Conservation (phyloP, 2,329 filamentous ascomycete genomes). For the Epichloe bromicola region DNA sequence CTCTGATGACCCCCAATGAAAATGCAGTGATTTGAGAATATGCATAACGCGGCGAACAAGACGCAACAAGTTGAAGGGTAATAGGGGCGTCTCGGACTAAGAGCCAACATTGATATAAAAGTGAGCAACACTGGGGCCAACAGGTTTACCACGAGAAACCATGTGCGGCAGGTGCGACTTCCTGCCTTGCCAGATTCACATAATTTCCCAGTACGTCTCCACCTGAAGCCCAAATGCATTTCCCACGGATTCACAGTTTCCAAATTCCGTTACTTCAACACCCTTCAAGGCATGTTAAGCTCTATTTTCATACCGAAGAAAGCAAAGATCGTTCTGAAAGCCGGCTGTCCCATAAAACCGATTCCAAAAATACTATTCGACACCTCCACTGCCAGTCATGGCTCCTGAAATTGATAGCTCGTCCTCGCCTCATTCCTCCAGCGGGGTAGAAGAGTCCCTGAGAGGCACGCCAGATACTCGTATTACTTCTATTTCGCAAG, state of each 20-base stretch:
- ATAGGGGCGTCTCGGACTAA: background rate
- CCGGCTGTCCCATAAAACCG: background rate
- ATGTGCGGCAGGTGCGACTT: conserved; percentile 4
- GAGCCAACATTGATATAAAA: background rate
- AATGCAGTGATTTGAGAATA: background rate
- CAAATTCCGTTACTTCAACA: background rate
- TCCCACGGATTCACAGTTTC: background rate
- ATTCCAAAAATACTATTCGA: background rate
- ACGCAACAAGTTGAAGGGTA: background rate
- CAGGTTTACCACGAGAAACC: background rate
- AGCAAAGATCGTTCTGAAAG: background rate
- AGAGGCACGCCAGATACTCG: conserved; percentile 53
- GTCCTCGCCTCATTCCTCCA: conserved; percentile 38
- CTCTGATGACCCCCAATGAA: background rate
- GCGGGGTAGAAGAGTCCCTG: conserved; percentile 40
- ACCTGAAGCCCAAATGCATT: background rate
- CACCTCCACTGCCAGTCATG: conserved; percentile 1
- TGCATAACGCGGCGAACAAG: background rate
- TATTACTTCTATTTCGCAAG: conserved; percentile 50
- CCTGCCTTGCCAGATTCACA: conserved; percentile 4
- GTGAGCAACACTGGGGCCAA: background rate
- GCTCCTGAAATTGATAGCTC: conserved; percentile 24
- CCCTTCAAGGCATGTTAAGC: background rate
- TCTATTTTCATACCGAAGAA: background rate
- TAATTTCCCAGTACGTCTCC: background rate